phyloP scores from a whole-genome alignment of 2,329 filamentous ascomycete genomes.

The Leptographium lundbergii region DNA sequence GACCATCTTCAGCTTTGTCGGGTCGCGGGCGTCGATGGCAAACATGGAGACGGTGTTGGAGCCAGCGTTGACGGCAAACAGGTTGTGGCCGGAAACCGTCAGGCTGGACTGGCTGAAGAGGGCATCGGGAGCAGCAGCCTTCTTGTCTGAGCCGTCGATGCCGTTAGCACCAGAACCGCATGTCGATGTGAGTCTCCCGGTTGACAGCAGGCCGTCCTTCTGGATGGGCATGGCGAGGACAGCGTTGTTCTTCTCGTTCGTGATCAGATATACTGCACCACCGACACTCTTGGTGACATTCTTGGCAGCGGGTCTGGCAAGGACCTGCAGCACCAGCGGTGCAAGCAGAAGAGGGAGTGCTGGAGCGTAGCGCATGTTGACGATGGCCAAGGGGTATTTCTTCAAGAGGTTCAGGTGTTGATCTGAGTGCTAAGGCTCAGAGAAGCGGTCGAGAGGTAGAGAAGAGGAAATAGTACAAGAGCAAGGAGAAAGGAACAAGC shows the following conservation, averaged over 20 bases:
- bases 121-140: slow-evolving; percentile 33
- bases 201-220: not conserved
- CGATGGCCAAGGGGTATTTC: not conserved
- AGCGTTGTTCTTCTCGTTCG: not conserved
- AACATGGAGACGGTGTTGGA: slow-evolving; percentile 39
- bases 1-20: slow-evolving; percentile 25
- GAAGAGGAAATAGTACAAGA: not conserved
- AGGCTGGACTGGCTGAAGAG: slow-evolving; percentile 33
- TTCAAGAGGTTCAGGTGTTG: not conserved
- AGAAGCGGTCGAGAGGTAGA: not conserved
- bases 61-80: slow-evolving; percentile 44
- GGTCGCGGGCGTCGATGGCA: slow-evolving; percentile 25
- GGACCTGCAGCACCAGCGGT: not conserved
- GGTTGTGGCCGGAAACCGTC: slow-evolving; percentile 19
- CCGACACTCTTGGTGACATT: not conserved
- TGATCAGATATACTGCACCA: not conserved
- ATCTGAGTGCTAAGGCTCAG: no score
- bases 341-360: not conserved
- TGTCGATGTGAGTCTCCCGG: not conserved
- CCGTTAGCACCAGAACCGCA: not conserved
- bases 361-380: not conserved
- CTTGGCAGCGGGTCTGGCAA: not conserved
- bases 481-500: not conserved
- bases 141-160: slow-evolving; percentile 23
- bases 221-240: not conserved